phyloP scores from a whole-genome alignment of 495 filamentous ascomycete species.

The Trypethelium eluteriae region DNA sequence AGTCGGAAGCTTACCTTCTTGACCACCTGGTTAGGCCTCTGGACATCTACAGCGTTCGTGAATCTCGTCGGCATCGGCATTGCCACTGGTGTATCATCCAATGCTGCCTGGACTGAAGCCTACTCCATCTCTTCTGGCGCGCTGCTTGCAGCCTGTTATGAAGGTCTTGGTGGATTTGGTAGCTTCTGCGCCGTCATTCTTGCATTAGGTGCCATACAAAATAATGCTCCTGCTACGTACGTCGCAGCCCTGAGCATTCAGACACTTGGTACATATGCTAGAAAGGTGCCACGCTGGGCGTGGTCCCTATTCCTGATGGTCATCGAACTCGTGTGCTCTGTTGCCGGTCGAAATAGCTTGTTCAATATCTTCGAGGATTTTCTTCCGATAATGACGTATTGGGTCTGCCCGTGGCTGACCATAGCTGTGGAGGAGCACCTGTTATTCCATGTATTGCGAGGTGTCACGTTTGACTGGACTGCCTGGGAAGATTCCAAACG shows the following conservation, averaged over 20 bases:
- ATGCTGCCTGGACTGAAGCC: conserved; percentile 22
- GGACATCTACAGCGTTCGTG: conserved; percentile 17
- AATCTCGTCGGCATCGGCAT: conserved; percentile 27
- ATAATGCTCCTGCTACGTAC: conserved; percentile 26
- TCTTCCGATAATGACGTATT: conserved; percentile 67
- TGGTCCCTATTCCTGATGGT: conserved; percentile 56
- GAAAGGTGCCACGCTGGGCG: conserved; percentile 45
- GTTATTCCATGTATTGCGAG: conserved; percentile 47
- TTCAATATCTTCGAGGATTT: conserved; percentile 65
- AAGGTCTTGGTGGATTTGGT: conserved; percentile 22
- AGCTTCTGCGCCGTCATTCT: conserved; percentile 28
- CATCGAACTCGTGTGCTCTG: conserved; percentile 56
- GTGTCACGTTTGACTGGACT: conserved; percentile 49
- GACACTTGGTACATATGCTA: conserved; percentile 18
- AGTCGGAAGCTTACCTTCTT: conserved; percentile 20
- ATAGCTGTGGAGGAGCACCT: conserved; percentile 58
- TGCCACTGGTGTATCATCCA: conserved; percentile 18
- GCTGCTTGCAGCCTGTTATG: conserved; percentile 22
- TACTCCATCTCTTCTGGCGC: conserved; percentile 28
- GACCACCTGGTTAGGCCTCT: conserved; percentile 20
- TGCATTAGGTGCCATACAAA: conserved; percentile 23
- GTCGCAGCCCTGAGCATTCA: conserved; percentile 24
- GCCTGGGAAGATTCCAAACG: conserved; percentile 52
- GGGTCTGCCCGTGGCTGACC: conserved; percentile 48
- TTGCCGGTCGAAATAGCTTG: conserved; percentile 54